Base-by-base conservation (phyloP, 2,329 filamentous ascomycete species). In the Claviceps sp. region DNA sequence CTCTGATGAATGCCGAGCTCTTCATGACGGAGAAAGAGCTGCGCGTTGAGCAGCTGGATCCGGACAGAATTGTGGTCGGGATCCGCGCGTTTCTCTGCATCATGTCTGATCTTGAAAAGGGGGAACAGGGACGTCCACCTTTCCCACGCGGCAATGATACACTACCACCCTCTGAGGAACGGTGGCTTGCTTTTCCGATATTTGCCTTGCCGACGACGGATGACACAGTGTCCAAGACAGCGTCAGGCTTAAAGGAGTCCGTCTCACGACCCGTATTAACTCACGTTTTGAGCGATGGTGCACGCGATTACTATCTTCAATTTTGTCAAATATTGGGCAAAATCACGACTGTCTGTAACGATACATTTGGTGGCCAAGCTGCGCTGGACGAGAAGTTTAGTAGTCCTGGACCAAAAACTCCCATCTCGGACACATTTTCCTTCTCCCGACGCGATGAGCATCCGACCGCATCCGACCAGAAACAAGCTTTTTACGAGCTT, bases 291-390 rank as follows among this genome's bases (percentile, higher is more conserved):
- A 83, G 80, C 49, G 89, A 95, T 40, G 81, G 82, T 22, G 83
- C 88, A 0, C 85, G 84, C 61, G 87, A 93, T 44, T 93, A 89
- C 63, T 96, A 97, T 66, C 75, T 84, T 51, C 85, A 85, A 50
- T 98, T 98, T 60, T 97, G 91, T 64, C 89, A 95, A 64, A 91
- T 98, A 24, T 72, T 98, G 7, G 93, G 91, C 26, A 94, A 95
- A 64, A 94, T 98, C 52, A 95, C 90, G 2, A 86, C 97, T 45
- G 84, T 97, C 38, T 98, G 93, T 67, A 93, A 98, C 66, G 93
- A 95, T 60, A 87, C 91, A 0, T 98, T 98, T 70, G 94, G 93
- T 50, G 93, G 93, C 0, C 93, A 98, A 70, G 93, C 91, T 37
- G 88, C 89, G 0, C 69, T 97, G 47, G 93, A 98, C 62, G 94